Evolutionary conservation across 2,329 filamentous ascomycete species (phyloP), one percentile per base, ranked within the genome.

Genomic region (Nothophoma quercina): DNA sequence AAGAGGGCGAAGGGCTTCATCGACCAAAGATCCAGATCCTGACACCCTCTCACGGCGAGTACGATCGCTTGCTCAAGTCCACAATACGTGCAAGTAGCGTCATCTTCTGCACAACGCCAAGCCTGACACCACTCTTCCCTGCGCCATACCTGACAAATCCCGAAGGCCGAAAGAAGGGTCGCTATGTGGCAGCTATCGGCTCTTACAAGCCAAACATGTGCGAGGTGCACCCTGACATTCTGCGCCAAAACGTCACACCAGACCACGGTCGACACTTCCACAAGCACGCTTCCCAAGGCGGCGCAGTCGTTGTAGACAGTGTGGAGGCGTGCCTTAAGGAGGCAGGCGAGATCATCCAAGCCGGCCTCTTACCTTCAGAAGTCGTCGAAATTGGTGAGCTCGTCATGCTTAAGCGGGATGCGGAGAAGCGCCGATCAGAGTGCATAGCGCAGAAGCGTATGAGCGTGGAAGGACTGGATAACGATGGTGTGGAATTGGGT

Each of bases 311-410:
- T 4, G 84, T 86, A 2, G 83, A 87, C 67, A 93, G 88, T 8
- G 79, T 96, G 0, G 87, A 91, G 22, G 90, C 89, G 0, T 92
- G 88, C 36, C 72, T 96, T 34, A 87, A 87, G 63, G 91, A 96
- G 69, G 89, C 93, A 0, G 93, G 93, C 0, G 93, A 98, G 77
- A 80, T 98, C 39, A 88, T 96, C 8, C 85, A 91, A 60, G 90
- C 91, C 0, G 87, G 86, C 0, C 78, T 97, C 22, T 80, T 81
- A 18, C 86, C 90, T 0, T 82, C 86, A 36, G 88, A 96, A 63
- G 82, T 97, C 3, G 90, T 96, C 0, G 93, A 97, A 72, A 78
- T 97, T 1, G 93, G 93, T 3, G 93, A 97, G 69, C 78, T 97
- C 39, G 75, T 88, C 55, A 87, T 87, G 83, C 74, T 87, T 63